Evolutionary conservation across 2,329 filamentous ascomycete genomes (phyloP).

Genomic region (Alternaria gansuensis): DNA sequence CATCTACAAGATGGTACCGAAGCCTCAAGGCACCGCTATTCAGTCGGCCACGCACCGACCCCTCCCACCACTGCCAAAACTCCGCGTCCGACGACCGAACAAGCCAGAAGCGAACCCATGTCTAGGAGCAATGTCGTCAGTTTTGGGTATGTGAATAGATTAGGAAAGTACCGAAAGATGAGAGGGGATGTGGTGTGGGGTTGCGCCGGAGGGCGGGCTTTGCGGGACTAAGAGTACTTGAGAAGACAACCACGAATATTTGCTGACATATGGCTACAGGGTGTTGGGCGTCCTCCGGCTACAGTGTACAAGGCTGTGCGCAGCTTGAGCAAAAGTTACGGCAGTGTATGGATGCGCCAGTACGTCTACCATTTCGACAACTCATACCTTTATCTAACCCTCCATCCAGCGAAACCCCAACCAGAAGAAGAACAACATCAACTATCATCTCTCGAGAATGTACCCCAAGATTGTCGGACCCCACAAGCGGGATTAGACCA

Average conservation of each 20-base stretch:
- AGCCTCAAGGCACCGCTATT: constrained; percentile 45
- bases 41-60: constrained; percentile 57
- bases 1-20: constrained; percentile 47
- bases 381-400: constrained; percentile 15
- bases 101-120: constrained; percentile 70
- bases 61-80: constrained; percentile 68
- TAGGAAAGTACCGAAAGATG: too few species aligned
- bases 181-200: background rate
- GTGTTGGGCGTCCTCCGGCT: constrained; percentile 84
- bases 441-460: constrained; percentile 85
- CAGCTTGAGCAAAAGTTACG: constrained; percentile 68
- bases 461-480: constrained; percentile 76
- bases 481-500: constrained; percentile 68
- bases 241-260: constrained; percentile 8
- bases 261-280: constrained; percentile 60
- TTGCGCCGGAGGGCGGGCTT: background rate
- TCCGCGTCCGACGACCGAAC: constrained; percentile 72
- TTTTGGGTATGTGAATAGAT: constrained; percentile 63
- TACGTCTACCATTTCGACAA: constrained; percentile 54
- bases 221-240: constrained; percentile 1
- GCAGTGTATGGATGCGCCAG: constrained; percentile 81
- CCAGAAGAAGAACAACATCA: constrained; percentile 79
- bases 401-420: constrained; percentile 62
- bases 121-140: constrained; percentile 70
- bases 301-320: constrained; percentile 68